phyloP scores from a whole-genome alignment of 176 grass and related monocot genomes.

The Triticum timopheevii region DNA sequence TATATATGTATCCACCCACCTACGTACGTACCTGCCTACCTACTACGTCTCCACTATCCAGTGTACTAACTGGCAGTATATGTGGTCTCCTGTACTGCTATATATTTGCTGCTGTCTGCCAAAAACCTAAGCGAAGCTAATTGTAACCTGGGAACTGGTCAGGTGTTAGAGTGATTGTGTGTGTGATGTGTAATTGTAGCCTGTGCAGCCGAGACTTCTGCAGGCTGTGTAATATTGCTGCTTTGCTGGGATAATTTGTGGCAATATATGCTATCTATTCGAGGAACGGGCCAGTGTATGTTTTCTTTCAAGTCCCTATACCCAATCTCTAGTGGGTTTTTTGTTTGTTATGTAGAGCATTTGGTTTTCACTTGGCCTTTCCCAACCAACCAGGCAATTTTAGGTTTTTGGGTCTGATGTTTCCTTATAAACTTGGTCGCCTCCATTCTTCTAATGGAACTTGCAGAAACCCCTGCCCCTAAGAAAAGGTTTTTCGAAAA shows the following conservation, averaged over 20 bases:
- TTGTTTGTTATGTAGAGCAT: not conserved
- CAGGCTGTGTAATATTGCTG: conserved; percentile 22
- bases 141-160: conserved; percentile 32
- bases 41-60: not conserved
- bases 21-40: not conserved
- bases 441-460: not conserved
- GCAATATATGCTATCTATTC: conserved; percentile 33
- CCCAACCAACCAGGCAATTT: not conserved
- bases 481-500: not conserved
- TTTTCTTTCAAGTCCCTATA: not conserved
- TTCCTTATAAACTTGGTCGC: not conserved
- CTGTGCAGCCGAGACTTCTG: conserved; percentile 9
- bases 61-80: conserved; percentile 22
- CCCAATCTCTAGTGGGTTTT: not conserved
- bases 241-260: conserved; percentile 16
- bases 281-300: not conserved
- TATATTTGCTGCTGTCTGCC: conserved; percentile 22
- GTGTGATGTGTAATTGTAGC: conserved; percentile 21
- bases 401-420: not conserved
- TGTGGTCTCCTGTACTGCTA: conserved; percentile 5
- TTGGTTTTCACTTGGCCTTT: not conserved
- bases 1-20: not conserved
- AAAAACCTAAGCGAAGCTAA: conserved; percentile 25
- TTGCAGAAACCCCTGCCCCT: not conserved
- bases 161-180: conserved; percentile 23